A percentile compares a stretch with the other conserved stretches of the same genome.
phyloP scores from a whole-genome alignment of 2,329 filamentous ascomycete species.

The Colletotrichum navitas region DNA sequence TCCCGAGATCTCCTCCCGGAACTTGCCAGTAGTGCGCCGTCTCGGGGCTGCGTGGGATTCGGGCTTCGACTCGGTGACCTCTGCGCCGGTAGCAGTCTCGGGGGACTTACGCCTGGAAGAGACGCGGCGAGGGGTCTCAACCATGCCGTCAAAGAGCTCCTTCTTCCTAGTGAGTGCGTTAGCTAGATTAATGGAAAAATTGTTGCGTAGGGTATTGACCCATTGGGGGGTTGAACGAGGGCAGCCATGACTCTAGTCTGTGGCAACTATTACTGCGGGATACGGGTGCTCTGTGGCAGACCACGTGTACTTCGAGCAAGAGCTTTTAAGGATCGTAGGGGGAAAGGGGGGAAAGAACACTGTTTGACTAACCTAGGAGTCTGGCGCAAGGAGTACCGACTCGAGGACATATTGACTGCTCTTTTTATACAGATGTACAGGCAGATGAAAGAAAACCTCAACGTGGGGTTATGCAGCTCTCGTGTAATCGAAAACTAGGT shows the following conservation, averaged over 20 bases:
- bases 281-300: background rate
- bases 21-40: conserved; percentile 62
- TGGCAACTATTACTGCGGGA: background rate
- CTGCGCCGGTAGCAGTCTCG: conserved; percentile 33
- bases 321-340: background rate
- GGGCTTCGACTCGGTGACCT: conserved; percentile 35
- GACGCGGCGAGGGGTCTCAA: conserved; percentile 66
- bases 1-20: conserved; percentile 62
- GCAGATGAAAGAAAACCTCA: conserved; percentile 8
- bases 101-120: conserved; percentile 65
- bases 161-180: conserved; percentile 62
- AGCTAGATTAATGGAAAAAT: background rate
- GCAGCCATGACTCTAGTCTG: conserved; percentile 13
- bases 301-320: conserved; percentile 30
- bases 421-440: conserved; percentile 29
- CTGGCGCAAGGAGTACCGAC: conserved; percentile 55
- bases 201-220: conserved; percentile 13
- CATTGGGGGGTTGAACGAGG: background rate
- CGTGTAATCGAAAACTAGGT: conserved; percentile 39
- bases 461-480: conserved; percentile 40
- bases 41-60: conserved; percentile 54
- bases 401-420: conserved; percentile 51
- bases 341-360: background rate
- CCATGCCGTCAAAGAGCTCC: conserved; percentile 72
- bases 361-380: conserved; percentile 52